Evolutionary conservation across 176 grass and related monocot genomes (phyloP).

Genomic region (Eremochloa ophiuroides): DNA sequence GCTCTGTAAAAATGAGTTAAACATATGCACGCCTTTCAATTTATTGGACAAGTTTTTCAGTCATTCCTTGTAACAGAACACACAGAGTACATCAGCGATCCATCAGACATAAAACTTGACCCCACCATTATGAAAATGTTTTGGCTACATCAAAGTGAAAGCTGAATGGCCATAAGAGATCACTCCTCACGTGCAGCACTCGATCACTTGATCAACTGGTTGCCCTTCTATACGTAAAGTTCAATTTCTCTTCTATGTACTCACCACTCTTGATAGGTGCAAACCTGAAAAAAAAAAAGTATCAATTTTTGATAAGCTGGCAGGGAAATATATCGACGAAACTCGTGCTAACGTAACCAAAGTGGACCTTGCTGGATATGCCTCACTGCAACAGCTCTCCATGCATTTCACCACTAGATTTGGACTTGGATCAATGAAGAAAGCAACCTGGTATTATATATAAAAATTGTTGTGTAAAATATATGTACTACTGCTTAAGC

Average conservation of each 20-base stretch:
- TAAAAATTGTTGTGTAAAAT: neutral
- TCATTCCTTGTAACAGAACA: neutral
- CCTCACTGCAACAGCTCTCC: slow-evolving; percentile 53
- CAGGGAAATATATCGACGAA: neutral
- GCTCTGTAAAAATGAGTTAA: neutral
- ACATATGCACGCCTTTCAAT: neutral
- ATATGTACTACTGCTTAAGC: neutral
- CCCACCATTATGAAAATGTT: neutral
- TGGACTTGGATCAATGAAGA: slow-evolving; percentile 52
- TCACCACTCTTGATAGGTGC: slow-evolving; percentile 50
- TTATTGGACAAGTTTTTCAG: neutral
- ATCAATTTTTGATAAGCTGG: neutral
- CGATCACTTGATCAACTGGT: neutral
- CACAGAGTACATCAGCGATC: neutral
- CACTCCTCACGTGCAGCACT: neutral
- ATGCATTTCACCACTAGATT: slow-evolving; percentile 62
- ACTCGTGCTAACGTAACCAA: neutral
- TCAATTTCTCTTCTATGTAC: slow-evolving; percentile 37
- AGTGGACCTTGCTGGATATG: slow-evolving; percentile 59
- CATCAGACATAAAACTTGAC: neutral
- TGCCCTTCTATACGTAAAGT: slow-evolving; percentile 13
- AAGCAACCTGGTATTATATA: slow-evolving; percentile 36
- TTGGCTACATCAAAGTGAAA: neutral
- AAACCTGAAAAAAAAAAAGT: slow-evolving; percentile 32
- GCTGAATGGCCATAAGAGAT: neutral